These are phyloP conservation scores for Dactylellina leptospora DNA, from an alignment of 2,329 filamentous ascomycete species.

Conservation along the genomic window DNA sequence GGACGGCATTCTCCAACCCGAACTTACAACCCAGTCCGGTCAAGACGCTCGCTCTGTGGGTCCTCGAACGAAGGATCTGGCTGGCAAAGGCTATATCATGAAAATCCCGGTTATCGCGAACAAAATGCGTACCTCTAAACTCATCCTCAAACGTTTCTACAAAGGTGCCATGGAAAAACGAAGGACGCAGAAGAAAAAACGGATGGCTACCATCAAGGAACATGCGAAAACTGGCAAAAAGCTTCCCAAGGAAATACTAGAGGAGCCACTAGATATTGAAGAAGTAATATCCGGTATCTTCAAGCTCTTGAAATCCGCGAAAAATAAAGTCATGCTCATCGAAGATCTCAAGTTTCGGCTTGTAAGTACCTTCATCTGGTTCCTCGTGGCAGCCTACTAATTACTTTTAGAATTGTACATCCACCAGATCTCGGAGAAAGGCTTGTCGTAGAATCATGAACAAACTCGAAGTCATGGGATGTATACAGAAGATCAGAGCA, in stretches of 20 bases:
- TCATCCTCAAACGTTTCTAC: constrained; percentile 48
- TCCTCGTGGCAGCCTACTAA: neutral
- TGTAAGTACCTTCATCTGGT: constrained; percentile 20
- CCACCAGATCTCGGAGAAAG: constrained; percentile 46
- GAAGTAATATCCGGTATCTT: constrained; percentile 43
- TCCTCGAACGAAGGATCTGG: constrained; percentile 47
- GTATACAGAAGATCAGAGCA: constrained; percentile 43
- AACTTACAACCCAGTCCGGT: constrained; percentile 28
- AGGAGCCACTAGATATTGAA: constrained; percentile 44
- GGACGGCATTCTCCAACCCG: constrained; percentile 43
- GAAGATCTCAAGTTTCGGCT: constrained; percentile 52
- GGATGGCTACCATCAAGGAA: constrained; percentile 41
- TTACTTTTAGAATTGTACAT: constrained; percentile 37
- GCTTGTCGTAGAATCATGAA: constrained; percentile 40
- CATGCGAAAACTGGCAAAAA: constrained; percentile 43
- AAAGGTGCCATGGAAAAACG: constrained; percentile 44
- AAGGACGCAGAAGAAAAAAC: constrained; percentile 47
- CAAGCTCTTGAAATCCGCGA: constrained; percentile 41
- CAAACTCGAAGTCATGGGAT: constrained; percentile 38
- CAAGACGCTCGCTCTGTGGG: constrained; percentile 48
- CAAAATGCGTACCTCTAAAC: constrained; percentile 40
- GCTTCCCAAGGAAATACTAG: constrained; percentile 30
- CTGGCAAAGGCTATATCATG: constrained; percentile 49
- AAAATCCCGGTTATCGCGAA: constrained; percentile 46
- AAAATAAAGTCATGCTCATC: constrained; percentile 50